Conservation (phyloP, 345 rosid genomes). For the Salix brachista region DNA sequence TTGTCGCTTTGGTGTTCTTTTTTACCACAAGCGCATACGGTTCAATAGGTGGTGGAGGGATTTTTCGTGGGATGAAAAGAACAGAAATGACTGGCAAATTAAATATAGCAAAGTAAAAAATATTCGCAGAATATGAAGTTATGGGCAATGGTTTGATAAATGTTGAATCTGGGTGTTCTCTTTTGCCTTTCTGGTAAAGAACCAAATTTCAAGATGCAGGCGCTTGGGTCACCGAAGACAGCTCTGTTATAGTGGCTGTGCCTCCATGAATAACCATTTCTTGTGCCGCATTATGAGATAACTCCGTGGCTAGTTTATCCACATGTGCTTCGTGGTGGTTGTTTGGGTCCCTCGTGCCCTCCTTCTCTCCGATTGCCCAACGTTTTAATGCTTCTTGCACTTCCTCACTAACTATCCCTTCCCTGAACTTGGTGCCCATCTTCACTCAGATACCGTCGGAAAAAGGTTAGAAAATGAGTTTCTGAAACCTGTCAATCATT, state of each 20-base stretch:
- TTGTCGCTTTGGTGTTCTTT: neutral
- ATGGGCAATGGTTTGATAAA: neutral
- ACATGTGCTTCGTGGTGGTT: neutral
- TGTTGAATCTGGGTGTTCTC: neutral
- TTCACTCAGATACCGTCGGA: conserved; percentile 1
- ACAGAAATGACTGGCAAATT: neutral
- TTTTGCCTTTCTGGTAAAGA: neutral
- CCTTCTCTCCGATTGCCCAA: conserved; percentile 24
- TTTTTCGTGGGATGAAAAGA: neutral
- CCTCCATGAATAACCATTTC: conserved; percentile 18
- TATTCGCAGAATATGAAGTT: neutral
- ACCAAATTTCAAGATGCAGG: neutral
- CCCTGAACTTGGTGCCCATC: conserved; percentile 74
- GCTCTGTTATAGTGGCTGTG: conserved; percentile 3
- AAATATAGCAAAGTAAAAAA: neutral
- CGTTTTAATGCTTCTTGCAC: conserved; percentile 24
- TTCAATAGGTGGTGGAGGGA: neutral
- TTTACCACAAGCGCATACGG: neutral
- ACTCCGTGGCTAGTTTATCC: conserved; percentile 10
- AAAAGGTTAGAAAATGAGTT: neutral
- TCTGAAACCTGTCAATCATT: neutral
- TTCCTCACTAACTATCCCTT: conserved; percentile 35
- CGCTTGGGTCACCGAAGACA: neutral
- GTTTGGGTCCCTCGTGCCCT: neutral
- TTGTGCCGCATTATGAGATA: conserved; percentile 10